A percentile compares a stretch with the other conserved stretches of the same genome.
Evolutionary conservation across 2,329 filamentous ascomycete species (phyloP).

Genomic region (Diaporthe humulicola): DNA sequence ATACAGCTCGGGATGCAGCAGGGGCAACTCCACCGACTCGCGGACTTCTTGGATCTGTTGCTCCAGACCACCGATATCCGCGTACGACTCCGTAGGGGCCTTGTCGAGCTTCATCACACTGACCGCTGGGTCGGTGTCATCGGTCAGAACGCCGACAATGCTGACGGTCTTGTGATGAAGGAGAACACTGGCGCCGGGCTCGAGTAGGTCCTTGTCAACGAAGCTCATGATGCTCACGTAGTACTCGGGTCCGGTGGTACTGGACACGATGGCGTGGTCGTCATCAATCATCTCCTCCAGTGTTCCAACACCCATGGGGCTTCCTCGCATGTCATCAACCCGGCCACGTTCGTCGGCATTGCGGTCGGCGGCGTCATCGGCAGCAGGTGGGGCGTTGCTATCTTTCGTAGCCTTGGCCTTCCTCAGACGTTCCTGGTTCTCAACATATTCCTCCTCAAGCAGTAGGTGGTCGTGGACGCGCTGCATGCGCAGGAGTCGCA

Average conservation of each 20-base stretch:
- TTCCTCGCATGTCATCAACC: slow-evolving; percentile 98
- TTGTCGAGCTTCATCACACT: slow-evolving; percentile 99
- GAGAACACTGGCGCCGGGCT: slow-evolving; percentile 94
- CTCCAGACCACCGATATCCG: slow-evolving; percentile 97
- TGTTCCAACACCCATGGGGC: slow-evolving; percentile 98
- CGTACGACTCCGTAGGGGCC: slow-evolving; percentile 97
- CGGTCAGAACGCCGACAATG: slow-evolving; percentile 95
- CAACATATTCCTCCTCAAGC: slow-evolving; percentile 97
- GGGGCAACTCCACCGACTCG: slow-evolving; percentile 94
- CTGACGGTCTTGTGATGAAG: slow-evolving; percentile 98
- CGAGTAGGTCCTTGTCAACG: slow-evolving; percentile 97
- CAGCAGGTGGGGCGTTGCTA: slow-evolving; percentile 73
- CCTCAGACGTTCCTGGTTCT: slow-evolving; percentile 96
- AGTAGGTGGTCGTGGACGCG: slow-evolving; percentile 97
- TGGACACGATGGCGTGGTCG: slow-evolving; percentile 98
- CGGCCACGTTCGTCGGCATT: slow-evolving; percentile 95
- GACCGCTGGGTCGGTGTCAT: slow-evolving; percentile 94
- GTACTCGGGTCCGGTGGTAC: slow-evolving; percentile 97
- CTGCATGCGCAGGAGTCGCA: slow-evolving; percentile 97
- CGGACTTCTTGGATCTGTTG: slow-evolving; percentile 96
- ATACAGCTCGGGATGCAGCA: slow-evolving; percentile 96
- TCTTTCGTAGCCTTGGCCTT: slow-evolving; percentile 89
- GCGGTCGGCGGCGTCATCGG: slow-evolving; percentile 82
- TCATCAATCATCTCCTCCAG: slow-evolving; percentile 99
- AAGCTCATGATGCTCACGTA: slow-evolving; percentile 99